phyloP scores from a whole-genome alignment of 176 grass and related monocot species.

The Juncus inflexus region DNA sequence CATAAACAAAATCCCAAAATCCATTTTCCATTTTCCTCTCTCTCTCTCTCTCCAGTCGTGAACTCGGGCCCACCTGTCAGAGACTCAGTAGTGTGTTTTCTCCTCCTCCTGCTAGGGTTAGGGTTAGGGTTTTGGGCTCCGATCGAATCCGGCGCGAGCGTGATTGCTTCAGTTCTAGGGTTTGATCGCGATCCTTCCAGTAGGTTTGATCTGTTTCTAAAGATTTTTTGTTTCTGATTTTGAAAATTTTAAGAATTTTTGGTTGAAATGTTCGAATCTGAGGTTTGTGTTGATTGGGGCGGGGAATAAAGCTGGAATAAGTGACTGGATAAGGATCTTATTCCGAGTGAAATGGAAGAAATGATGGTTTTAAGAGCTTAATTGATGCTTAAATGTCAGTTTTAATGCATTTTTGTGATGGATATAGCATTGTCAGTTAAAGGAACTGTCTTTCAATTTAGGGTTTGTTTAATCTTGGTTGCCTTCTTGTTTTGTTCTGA shows the following conservation, averaged over 20 bases:
- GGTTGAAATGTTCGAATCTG: not conserved
- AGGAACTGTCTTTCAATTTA: too few species aligned
- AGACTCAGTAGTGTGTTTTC: not conserved
- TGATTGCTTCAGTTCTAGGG: not conserved
- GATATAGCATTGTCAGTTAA: too few species aligned
- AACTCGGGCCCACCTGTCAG: constrained; percentile 1
- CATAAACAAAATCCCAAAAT: not conserved
- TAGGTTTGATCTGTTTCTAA: constrained; percentile 1
- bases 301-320: not conserved
- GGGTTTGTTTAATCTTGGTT: too few species aligned
- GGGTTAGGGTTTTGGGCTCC: constrained; percentile 6
- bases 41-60: not conserved
- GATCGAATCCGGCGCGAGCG: not conserved
- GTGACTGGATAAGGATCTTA: not conserved
- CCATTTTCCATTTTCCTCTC: not conserved
- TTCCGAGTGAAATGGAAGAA: too few species aligned
- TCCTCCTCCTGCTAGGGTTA: not conserved
- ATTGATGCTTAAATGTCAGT: too few species aligned
- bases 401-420: too few species aligned
- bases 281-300: too few species aligned
- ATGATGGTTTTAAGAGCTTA: too few species aligned
- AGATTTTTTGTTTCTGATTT: not conserved
- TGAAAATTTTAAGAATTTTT: not conserved
- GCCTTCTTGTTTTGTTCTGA: too few species aligned
- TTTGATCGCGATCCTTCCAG: constrained; percentile 12